Evolutionary conservation across 441 rosid genomes (phyloP).

Genomic region (Sinapis alba): DNA sequence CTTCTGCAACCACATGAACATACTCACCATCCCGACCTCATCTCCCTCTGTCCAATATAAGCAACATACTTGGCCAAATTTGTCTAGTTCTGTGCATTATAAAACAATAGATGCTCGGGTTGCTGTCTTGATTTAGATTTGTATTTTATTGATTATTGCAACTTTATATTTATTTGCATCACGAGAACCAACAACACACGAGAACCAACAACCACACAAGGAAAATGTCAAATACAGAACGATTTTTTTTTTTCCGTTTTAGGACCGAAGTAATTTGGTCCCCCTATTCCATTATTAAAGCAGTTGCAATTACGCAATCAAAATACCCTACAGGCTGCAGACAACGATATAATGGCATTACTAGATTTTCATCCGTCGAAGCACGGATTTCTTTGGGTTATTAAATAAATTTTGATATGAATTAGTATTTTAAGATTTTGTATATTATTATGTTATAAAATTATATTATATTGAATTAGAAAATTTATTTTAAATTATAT

Average conservation of each 20-base stretch:
- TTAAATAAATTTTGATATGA: no score
- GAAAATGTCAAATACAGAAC: background rate
- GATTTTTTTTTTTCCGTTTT: background rate
- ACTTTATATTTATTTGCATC: background rate
- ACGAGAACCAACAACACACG: background rate
- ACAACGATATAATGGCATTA: no score
- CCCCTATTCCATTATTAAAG: background rate
- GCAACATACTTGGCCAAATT: background rate
- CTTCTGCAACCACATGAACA: background rate
- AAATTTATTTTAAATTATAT: no score
- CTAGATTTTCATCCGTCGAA: no score
- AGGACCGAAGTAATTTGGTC: background rate
- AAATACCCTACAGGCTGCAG: background rate
- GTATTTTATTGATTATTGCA: conserved; percentile 9
- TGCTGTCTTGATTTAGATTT: conserved; percentile 4
- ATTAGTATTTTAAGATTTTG: no score
- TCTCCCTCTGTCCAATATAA: background rate
- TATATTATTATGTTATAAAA: no score
- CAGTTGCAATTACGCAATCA: background rate
- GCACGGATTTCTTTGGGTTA: no score
- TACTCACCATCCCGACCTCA: background rate
- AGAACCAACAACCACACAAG: background rate
- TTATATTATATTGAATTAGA: no score
- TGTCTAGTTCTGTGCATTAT: background rate
- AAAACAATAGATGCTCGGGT: background rate